Conservation (phyloP, 2,329 filamentous ascomycete species). For the Stachybotrys chlorohalonatus region DNA sequence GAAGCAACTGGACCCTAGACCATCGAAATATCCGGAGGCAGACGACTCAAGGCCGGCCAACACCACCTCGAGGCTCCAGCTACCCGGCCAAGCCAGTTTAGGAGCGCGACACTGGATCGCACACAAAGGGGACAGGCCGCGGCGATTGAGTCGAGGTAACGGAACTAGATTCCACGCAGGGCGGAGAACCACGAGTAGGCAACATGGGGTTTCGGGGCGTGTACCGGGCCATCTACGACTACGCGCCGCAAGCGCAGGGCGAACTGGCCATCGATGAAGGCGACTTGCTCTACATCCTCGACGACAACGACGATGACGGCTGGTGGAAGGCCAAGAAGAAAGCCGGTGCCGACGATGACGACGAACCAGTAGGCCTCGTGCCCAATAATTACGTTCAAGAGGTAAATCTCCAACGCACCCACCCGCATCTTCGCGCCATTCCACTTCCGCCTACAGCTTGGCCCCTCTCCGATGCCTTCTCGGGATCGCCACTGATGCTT, state of each 20-base stretch:
- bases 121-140: background rate
- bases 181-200: background rate
- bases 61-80: background rate
- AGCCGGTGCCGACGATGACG: slow-evolving; percentile 72
- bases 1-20: background rate
- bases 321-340: slow-evolving; percentile 98
- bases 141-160: background rate
- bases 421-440: background rate
- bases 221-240: slow-evolving; percentile 88
- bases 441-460: background rate
- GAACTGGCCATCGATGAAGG: slow-evolving; percentile 81
- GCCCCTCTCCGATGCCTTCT: background rate
- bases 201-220: slow-evolving; percentile 86
- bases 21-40: background rate
- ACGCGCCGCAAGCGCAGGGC: slow-evolving; percentile 74
- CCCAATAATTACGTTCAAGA: slow-evolving; percentile 94
- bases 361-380: slow-evolving; percentile 82
- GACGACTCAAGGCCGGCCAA: background rate
- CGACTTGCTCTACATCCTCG: slow-evolving; percentile 79
- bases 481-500: slow-evolving; percentile 1
- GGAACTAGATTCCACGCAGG: background rate
- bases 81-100: too few species aligned
- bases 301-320: slow-evolving; percentile 67
- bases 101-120: background rate
- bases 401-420: slow-evolving; percentile 36